Percentiles rank a stretch among this genome's conserved stretches.
These are phyloP conservation scores for Flaveria bidentis DNA, from an alignment of 129 eudicot species.

Conservation along the genomic window DNA sequence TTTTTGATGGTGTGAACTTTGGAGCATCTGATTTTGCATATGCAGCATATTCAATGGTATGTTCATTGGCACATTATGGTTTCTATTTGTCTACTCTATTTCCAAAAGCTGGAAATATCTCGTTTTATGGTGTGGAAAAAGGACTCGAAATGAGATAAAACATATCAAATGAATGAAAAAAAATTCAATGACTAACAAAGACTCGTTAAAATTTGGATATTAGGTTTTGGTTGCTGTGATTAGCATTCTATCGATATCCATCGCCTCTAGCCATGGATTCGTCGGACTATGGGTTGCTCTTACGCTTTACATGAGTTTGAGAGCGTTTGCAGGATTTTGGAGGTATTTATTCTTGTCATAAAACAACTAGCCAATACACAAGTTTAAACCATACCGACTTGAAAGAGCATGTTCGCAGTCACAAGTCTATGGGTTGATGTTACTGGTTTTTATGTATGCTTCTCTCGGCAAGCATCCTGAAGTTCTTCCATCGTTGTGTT, in stretches of 20 bases:
- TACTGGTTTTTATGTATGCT: background rate
- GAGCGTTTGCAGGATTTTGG: constrained; percentile 86
- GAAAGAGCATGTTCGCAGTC: background rate
- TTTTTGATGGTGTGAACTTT: constrained; percentile 84
- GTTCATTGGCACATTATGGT: background rate
- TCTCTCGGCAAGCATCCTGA: background rate
- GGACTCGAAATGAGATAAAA: background rate
- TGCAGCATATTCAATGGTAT: constrained; percentile 78
- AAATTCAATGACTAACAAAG: background rate
- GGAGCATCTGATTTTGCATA: constrained; percentile 93
- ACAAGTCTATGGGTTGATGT: background rate
- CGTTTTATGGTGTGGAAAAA: background rate
- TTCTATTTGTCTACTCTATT: background rate
- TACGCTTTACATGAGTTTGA: constrained; percentile 75
- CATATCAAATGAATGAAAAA: background rate
- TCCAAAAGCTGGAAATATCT: background rate
- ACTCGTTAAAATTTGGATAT: background rate
- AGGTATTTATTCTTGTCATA: constrained; percentile 44
- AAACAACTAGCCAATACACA: background rate
- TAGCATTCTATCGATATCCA: constrained; percentile 55
- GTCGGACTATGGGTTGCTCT: constrained; percentile 80
- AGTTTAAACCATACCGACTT: background rate
- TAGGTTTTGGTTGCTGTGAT: constrained; percentile 70
- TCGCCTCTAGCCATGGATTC: constrained; percentile 59
- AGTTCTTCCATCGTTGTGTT: constrained; percentile 5